Evolutionary conservation across 345 rosid genomes (phyloP), one percentile per base, ranked within the genome.

Genomic region (Lepidium aucheri): DNA sequence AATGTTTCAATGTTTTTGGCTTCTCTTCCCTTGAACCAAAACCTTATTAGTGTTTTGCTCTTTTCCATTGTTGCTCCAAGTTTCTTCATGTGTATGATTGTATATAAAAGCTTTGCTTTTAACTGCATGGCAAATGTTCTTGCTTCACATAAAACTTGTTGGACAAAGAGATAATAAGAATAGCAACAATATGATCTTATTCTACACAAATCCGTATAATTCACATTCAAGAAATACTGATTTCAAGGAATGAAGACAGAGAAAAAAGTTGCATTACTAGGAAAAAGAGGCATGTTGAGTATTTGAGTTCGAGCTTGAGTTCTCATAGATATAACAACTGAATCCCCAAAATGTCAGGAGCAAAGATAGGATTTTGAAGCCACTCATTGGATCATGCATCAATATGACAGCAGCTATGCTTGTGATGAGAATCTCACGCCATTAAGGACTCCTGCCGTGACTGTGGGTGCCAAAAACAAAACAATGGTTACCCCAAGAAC

Each of bases 301-400:
- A 15, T 26, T 70, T 6, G 60, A 39, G 8, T 60, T 40, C 8
- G 80, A 68, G 73, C 32, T 85, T 4, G 84, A 74, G 73, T 33
- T 87, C 3, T 96, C 95, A 17, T 85, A 85, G 52, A 91, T 83
- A 75, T 85, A 91, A 32, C 82, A 89, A 42, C 67, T 84, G 43
- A 89, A 87, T 50, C 98, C 96, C 96, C 96, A 92, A 22, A 87
- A 82, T 0, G 95, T 87, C n/a, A 85, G 54, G 22, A 82, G n/a
- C 58, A 89, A 49, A n/a, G 98, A 87, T 6, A 89, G 75, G 49
- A 89, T 87, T 81, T 92, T 92, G 61, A 92, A 87, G 4, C 96
- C 93, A 7, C 95, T 86, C 98, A 89, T 87, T 0, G 96, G 89
- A 53, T 91, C 96, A 54, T 85, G 81, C 50, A 91, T 64, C 76